Evolutionary conservation across 2,329 filamentous ascomycete genomes (phyloP), one percentile per base, ranked within the genome.

Genomic region (Clonostachys rosea): DNA sequence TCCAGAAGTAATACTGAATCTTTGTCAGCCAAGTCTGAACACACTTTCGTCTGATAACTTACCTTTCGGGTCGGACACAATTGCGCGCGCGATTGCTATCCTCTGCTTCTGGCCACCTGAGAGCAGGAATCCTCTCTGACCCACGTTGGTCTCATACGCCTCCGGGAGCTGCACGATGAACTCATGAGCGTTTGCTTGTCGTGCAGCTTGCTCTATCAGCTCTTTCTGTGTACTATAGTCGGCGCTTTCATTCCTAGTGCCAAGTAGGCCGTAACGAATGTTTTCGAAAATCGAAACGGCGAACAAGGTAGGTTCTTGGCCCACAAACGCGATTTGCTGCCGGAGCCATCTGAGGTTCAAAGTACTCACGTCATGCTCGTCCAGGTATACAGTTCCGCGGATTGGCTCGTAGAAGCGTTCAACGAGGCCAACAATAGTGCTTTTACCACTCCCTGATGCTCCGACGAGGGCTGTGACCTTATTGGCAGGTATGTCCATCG

Each of bases 391-490:
- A 10, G 40, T n/a, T 0, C 65, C 63, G 0, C 48, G 47, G 6
- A 41, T 35, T 0, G 67, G 59, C 3, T 61, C 60, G 30, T 48
- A 48, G 13, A 24, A 48, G 13, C 47, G 35, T 43, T 48, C 47
- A 6, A 48, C 2, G 4, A 48, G 24, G 12, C 47, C 47, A 14
- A 48, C 43, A 30, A 6, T 73, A 65, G 41, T 75, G 33, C 87
- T 92, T 69, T 97, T 99, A 43, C 94, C 94, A 37, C 87, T 95
- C 10, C 94, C 94, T 10, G 92, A 97, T 1, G 92, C 89, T 49
- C 94, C 94, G 8, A 99, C 94, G 7, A 99, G 74, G 2, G 94
- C 94, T 3, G 94, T 96, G 16, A 88, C 91, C 70, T 96, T 96
- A 17, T 92, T 91, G 3, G 91, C 88, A 2, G 91, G 90, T 36